phyloP scores from a whole-genome alignment of 2,329 filamentous ascomycete genomes.

The Rutstroemia sp. region DNA sequence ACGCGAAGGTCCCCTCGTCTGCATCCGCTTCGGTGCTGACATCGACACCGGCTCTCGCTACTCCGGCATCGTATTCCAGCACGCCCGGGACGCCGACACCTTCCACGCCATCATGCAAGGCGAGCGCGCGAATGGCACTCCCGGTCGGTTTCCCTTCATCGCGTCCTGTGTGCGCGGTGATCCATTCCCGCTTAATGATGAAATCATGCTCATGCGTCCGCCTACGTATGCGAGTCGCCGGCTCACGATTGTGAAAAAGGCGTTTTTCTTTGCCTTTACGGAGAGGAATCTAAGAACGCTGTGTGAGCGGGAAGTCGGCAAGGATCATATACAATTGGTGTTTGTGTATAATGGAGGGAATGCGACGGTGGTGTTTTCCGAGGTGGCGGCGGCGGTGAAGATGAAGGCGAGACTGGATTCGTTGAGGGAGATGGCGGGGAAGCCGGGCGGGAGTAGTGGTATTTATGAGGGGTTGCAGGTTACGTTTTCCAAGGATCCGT shows the following conservation, averaged over 20 bases:
- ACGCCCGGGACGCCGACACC: conserved; percentile 17
- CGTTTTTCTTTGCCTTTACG: conserved; percentile 26
- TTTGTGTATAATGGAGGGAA: conserved; percentile 28
- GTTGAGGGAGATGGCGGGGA: conserved; percentile 1
- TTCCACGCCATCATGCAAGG: conserved; percentile 17
- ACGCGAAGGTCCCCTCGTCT: conserved; percentile 23
- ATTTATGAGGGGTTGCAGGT: conserved; percentile 9
- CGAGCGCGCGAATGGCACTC: conserved; percentile 15
- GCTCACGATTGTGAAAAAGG: conserved; percentile 26
- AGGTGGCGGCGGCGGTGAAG: conserved; percentile 22
- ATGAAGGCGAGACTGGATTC: conserved; percentile 24
- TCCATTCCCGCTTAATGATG: conserved; percentile 17
- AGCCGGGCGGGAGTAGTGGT: background rate
- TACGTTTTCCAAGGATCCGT: conserved; percentile 12
- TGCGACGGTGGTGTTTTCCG: conserved; percentile 27
- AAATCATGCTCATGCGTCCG: conserved; percentile 20
- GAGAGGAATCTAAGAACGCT: conserved; percentile 18
- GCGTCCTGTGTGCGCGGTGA: conserved; percentile 21
- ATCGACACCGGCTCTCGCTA: conserved; percentile 15
- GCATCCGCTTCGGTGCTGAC: conserved; percentile 24
- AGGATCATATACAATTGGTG: conserved; percentile 20
- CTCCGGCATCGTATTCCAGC: conserved; percentile 25
- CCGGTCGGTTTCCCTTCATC: conserved; percentile 22
- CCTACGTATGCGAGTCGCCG: conserved; percentile 23
- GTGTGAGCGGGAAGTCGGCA: conserved; percentile 20